Conservation (phyloP, 345 rosid species). For the Hibiscus mutabilis region DNA sequence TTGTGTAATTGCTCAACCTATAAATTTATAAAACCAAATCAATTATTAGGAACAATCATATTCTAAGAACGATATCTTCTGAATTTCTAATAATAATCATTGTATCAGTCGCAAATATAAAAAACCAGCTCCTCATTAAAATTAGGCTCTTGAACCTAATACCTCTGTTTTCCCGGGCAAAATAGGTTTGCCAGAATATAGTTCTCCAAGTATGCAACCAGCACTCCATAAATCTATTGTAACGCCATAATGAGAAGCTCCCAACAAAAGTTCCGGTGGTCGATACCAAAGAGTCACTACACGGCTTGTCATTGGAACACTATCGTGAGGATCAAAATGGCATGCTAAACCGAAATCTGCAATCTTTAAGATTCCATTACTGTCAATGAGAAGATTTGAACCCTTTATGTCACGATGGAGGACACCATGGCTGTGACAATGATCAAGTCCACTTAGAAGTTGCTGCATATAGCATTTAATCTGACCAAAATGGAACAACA, state of each 20-base stretch:
- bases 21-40: background rate
- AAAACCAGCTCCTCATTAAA: background rate
- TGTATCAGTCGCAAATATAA: no score
- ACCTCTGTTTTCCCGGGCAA: conserved; percentile 97
- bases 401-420: conserved; percentile 97
- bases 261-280: conserved; percentile 95
- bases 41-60: no score
- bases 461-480: conserved; percentile 96
- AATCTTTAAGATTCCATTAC: conserved; percentile 79
- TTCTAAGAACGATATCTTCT: no score
- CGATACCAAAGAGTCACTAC: conserved; percentile 99
- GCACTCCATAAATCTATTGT: conserved; percentile 95
- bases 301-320: conserved; percentile 69
- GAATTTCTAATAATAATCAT: no score
- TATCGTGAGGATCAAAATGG: conserved; percentile 52
- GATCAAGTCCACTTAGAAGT: conserved; percentile 87
- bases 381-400: conserved; percentile 79
- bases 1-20: conserved; percentile 91
- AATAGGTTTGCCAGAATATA: conserved; percentile 76
- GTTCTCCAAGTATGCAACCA: conserved; percentile 94
- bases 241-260: conserved; percentile 72
- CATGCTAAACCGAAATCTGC: conserved; percentile 95
- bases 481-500: conserved; percentile 25
- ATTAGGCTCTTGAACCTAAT: background rate
- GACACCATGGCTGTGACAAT: conserved; percentile 83